Evolutionary conservation across 1,284 basidiomycete species (phyloP), one percentile per base, ranked within the genome.

Genomic region (Ustilago loliicola): DNA sequence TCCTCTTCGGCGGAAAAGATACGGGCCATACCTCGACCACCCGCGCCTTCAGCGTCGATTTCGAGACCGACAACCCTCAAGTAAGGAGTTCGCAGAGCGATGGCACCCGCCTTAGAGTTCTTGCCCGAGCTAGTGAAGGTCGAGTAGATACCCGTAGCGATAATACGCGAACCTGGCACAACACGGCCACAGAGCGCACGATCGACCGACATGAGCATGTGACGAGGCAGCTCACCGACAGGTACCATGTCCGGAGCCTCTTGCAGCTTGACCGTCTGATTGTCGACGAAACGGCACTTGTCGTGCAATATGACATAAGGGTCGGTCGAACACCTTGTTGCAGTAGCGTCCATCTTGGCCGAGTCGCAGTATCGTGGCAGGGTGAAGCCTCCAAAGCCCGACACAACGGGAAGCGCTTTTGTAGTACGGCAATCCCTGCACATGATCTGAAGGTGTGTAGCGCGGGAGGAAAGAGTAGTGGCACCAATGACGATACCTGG

Each of bases 181-280:
- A 86, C 84, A 27, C 85, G 75, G 21, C 82, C 84, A 48, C 82
- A 84, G 15, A 86, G 77, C 11, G 83, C 79, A n/a, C 85, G 80
- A 87, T 99, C 97, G 13, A 92, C 92, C 40, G 94, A 96, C 29
- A 99, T 89, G 62, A 98, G 90, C 90, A 99, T 95, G 87, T 99
- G 97, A 48, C 96, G 89, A 5, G 97, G 97, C 53, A 99, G 89
- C 85, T 99, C 97, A 89, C 97, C 97, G 25, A 99, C 95, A 2
- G 97, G 97, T 0, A 99, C 97, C 95, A 98, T 98, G 87, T 99
- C 97, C 0, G 97, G 97, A 8, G 96, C 96, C 88, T 99, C 97
- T 87, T 99, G 97, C 17, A 99, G 90, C 87, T 99, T 99, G 82
- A 99, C 90, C 8, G 92, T 94, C 87, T 99, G 97, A 82, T 96